Base-by-base conservation (phyloP, 257 asterid species). In the Cruciata laevipes region DNA sequence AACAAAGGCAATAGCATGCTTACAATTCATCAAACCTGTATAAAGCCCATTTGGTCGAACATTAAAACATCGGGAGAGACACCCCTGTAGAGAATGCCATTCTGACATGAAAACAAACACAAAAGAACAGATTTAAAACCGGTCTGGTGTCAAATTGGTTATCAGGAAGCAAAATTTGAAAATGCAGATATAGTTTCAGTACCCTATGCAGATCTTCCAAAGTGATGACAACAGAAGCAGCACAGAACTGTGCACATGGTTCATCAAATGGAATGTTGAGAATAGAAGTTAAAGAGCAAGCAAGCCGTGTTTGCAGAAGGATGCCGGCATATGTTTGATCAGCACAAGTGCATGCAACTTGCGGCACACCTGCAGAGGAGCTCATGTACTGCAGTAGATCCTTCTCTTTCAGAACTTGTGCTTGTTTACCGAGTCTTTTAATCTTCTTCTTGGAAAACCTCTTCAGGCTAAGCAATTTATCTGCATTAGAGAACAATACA, bases 171-270 rank as follows among this genome's bases (percentile, higher is more conserved):
- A 42, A 76, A 76, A 74, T 55, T 52, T 51, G 18, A 71, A 66
- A 73, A 61, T 35, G 65, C 68, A 63, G 69, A 61, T 68, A 65
- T 59, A 47, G n/a, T 3, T 37, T 27, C 30, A 80, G 68, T 70
- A 92, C 97, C 88, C 83, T 85, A 80, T 92, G 98, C 82, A 92
- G 80, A 69, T 84, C 83, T 82, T 86, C 98, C 77, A 89, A 72
- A 61, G 96, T 90, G 52, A 75, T 79, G 67, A 92, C 88, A 77
- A 87, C 84, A 40, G 82, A 84, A 40, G 96, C 97, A 78, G 96
- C 96, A 80, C 96, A 92, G 79, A 87, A 92, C 74, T 55, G 85
- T 68, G 97, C 95, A 57, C 91, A 82, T 64, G 85, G 71, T 83
- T 89, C 98, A 70, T 86, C 88, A 72, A 92, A 78, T 70, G 96